Conservation (phyloP, 768 basidiomycete species). For the Clitopilus hobsonii region DNA sequence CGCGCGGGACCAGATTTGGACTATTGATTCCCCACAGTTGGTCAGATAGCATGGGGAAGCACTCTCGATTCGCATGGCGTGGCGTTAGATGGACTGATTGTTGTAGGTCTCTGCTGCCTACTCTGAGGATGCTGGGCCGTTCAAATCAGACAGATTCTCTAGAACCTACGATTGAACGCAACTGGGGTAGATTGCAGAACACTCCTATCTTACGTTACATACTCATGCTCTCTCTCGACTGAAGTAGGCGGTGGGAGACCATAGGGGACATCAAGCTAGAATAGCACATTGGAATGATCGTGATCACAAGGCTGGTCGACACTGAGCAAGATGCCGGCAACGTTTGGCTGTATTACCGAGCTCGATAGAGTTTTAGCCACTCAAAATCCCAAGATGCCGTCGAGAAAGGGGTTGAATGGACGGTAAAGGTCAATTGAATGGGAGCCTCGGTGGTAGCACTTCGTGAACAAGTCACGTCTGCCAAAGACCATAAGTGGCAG, state of each 20-base stretch:
- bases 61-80: neutral
- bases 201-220: neutral
- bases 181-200: conserved; percentile 1
- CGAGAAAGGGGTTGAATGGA: neutral
- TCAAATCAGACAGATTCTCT: neutral
- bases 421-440: neutral
- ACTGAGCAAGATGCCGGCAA: neutral
- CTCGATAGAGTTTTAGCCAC: neutral
- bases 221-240: neutral
- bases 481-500: neutral
- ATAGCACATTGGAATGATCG: neutral
- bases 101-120: neutral
- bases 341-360: neutral
- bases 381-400: neutral
- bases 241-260: neutral
- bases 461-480: neutral
- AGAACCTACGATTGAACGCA: neutral
- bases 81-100: neutral
- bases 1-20: neutral
- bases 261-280: neutral
- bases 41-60: neutral
- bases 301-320: neutral
- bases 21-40: neutral
- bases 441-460: neutral
- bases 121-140: neutral